Base-by-base conservation (phyloP, 768 basidiomycete species). In the Tricholomella constricta region DNA sequence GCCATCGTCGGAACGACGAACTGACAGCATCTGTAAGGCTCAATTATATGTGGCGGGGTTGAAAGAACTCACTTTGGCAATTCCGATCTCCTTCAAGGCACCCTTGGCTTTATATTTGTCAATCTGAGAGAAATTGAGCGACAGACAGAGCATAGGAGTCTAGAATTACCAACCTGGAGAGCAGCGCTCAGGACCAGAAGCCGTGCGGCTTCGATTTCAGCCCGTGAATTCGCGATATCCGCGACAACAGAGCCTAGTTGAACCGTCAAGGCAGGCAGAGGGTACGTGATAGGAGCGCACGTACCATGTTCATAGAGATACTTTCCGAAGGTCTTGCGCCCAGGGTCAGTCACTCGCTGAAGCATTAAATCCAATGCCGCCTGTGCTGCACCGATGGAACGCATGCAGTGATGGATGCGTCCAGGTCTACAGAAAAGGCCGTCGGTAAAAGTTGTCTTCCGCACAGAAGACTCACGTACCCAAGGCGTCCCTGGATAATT, bases 361-460 rank as follows among this genome's bases (percentile, higher is more conserved):
- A 99, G 79, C 84, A 98, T 86, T 45, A 90, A 72, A 63, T 97
- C 92, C 51, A 98, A 74, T 2, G 96, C 89, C 20, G 82, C 78
- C 55, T 88, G 84, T 1, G 97, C 97, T 19, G 81, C 81, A 19
- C 97, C 97, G 52, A 99, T 91, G 7, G 92, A 90, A 34, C 97
- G 86, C 97, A 99, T 99, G 77, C 96, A 97, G 66, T 95, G 92
- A 64, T 96, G 94, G 62, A 96, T 90, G 50, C 94, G 88, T n/a
- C 94, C 94, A 45, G 94, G 94, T 36, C 92, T 93, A 56, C 35
- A 58, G 43, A 40, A 19, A 56, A 11, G 2, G 45, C 22, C 17
- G 8, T 35, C 3, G 26, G 19, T 19, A 9, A 32, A 32, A 32
- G 9, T 22, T 29, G 9, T 36, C 37, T 37, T 17, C 2, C 36